A percentile compares a stretch with the other conserved stretches of the same genome.
phyloP scores from a whole-genome alignment of 306 rosid genomes.

The Prunus mume region DNA sequence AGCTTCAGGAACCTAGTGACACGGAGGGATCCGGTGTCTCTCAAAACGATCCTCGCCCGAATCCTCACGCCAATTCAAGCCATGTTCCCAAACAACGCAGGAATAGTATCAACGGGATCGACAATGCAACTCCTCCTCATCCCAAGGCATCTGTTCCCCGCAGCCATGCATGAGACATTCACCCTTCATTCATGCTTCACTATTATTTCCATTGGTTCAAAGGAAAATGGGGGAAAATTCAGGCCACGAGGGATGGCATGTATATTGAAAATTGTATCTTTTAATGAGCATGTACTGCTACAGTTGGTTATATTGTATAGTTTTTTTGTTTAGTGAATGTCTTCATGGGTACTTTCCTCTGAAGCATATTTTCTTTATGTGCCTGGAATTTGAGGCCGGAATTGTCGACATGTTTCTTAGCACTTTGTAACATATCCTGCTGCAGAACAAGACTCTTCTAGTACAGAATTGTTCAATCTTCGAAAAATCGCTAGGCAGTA shows the following conservation, averaged over 20 bases:
- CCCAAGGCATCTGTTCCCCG: constrained; percentile 36
- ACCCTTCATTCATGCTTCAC: background rate
- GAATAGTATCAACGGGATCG: constrained; percentile 15
- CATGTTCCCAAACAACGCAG: constrained; percentile 31
- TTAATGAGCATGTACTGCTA: background rate
- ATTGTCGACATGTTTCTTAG: background rate
- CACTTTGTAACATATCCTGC: background rate
- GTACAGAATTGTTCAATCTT: too few relatives aligned
- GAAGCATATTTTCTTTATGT: background rate
- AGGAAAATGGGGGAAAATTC: background rate
- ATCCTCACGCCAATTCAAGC: constrained; percentile 34
- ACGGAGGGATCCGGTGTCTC: constrained; percentile 23
- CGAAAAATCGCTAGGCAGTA: too few relatives aligned
- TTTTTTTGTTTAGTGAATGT: constrained; percentile 1
- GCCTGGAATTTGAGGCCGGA: background rate
- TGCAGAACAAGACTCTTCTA: background rate
- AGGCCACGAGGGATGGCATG: background rate
- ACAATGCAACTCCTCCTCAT: constrained; percentile 25
- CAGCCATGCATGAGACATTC: constrained; percentile 24
- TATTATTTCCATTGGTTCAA: constrained; percentile 19
- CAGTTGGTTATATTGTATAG: constrained; percentile 47
- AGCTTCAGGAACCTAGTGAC: constrained; percentile 49
- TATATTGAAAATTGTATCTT: constrained; percentile 13
- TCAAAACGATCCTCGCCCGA: constrained; percentile 22
- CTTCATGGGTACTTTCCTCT: constrained; percentile 1